Evolutionary conservation across 306 rosid genomes (phyloP).

Genomic region (Biancaea sappan): DNA sequence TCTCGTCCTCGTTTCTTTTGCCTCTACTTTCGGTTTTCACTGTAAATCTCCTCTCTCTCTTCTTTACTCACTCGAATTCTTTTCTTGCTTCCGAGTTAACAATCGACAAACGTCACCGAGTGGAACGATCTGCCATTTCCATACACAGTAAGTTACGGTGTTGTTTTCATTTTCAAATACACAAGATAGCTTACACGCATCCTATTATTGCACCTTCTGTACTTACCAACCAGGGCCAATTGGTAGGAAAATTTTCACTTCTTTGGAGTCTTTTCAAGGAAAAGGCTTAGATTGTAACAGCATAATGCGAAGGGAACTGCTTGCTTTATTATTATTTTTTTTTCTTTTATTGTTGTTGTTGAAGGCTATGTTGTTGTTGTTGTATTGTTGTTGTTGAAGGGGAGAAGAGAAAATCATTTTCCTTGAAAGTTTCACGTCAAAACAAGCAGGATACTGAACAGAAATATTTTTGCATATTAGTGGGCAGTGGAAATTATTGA

Average conservation of each 20-base stretch:
- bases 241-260: background rate
- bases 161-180: background rate
- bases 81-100: background rate
- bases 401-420: background rate
- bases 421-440: background rate
- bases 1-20: background rate
- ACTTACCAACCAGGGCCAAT: background rate
- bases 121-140: background rate
- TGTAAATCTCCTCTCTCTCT: background rate
- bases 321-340: background rate
- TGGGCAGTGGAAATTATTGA: background rate
- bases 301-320: background rate
- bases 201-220: background rate
- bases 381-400: background rate
- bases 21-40: too few relatives aligned
- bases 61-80: background rate
- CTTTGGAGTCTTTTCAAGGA: background rate
- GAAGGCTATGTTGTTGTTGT: background rate
- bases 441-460: background rate
- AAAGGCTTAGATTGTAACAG: background rate
- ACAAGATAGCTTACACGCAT: background rate
- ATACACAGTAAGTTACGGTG: constrained; percentile 1
- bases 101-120: background rate
- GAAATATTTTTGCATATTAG: background rate
- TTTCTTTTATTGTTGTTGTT: background rate